These are phyloP conservation scores for Pseudofabraea citricarpa DNA, from an alignment of 2,329 filamentous ascomycete genomes.

Conservation along the genomic window DNA sequence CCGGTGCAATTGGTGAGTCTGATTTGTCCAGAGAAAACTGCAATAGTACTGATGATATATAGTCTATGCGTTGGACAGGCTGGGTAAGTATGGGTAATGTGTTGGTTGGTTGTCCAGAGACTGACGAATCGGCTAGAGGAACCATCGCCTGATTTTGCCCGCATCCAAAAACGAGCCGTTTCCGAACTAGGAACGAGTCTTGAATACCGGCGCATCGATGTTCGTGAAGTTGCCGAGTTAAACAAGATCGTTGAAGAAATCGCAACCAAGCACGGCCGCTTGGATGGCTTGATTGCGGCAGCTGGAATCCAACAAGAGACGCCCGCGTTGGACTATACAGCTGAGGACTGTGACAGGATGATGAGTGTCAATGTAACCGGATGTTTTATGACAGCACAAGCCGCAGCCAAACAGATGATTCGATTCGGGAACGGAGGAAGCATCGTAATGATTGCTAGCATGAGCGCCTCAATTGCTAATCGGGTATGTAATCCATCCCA, in stretches of 20 bases:
- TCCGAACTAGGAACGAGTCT: slow-evolving; percentile 53
- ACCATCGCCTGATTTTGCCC: slow-evolving; percentile 52
- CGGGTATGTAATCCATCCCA: slow-evolving; percentile 41
- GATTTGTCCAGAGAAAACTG: no score
- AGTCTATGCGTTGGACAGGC: slow-evolving; percentile 38
- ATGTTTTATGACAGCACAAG: slow-evolving; percentile 79
- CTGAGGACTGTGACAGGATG: slow-evolving; percentile 71
- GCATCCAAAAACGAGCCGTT: slow-evolving; percentile 42
- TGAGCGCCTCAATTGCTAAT: slow-evolving; percentile 65
- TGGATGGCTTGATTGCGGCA: slow-evolving; percentile 73
- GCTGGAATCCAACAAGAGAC: slow-evolving; percentile 78
- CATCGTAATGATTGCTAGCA: slow-evolving; percentile 64
- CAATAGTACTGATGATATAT: not conserved
- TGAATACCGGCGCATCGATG: slow-evolving; percentile 71
- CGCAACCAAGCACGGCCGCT: slow-evolving; percentile 60
- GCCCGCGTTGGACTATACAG: slow-evolving; percentile 73
- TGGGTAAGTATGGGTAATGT: slow-evolving; percentile 15
- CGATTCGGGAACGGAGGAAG: slow-evolving; percentile 53
- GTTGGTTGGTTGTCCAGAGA: no score
- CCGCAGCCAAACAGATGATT: slow-evolving; percentile 74
- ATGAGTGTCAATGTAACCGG: slow-evolving; percentile 85
- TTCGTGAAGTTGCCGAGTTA: slow-evolving; percentile 64
- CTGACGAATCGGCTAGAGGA: no score
- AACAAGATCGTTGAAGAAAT: slow-evolving; percentile 66
- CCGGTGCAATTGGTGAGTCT: slow-evolving; percentile 58